Base-by-base conservation (phyloP, 306 rosid species). In the Vigna trinervia region DNA sequence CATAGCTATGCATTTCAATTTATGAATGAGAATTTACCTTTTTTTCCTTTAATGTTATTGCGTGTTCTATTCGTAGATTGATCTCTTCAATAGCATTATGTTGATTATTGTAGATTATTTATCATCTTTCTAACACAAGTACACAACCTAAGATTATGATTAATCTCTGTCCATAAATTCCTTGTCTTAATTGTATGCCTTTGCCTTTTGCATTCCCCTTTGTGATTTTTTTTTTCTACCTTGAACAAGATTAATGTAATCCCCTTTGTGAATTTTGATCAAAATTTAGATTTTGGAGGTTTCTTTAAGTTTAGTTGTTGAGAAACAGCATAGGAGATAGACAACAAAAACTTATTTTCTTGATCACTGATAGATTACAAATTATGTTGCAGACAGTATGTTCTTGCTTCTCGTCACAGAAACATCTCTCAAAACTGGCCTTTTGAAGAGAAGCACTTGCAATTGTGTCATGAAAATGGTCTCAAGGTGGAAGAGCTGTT, bases 351-450 rank as follows among this genome's bases (percentile, higher is more conserved):
- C 0, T 30, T 32, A 0, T 34, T 61, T 34, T 32, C 61, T 32
- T 53, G 15, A 23, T 46, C 17, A 6, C 11, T 60, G 20, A 60
- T 36, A 32, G 12, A 30, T 60, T 30, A 28, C 6, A 60, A 60
- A 6, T 60, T 78, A 12, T 56, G 43, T 56, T 83, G 83, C 89
- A 88, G 95, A 75, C 53, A 90, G 38, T 85, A 79, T 73, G 92
- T 67, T 74, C 66, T 74, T 83, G 88, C 87, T 57, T 85, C 45
- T 53, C 92, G 92, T 74, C 85, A 81, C 30, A 86, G 19, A 58
- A 73, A 48, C 52, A 65, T 86, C 34, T 7, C 74, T 38, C 60
- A 71, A 12, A 88, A 64, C 73, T 90, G 95, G 95, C 95, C 92
- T 39, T 88, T 90, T 73, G 75, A 75, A 23, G 85, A 88, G 75